Conservation (phyloP, 2,329 filamentous ascomycete genomes). For the Monosporascus ibericus region DNA sequence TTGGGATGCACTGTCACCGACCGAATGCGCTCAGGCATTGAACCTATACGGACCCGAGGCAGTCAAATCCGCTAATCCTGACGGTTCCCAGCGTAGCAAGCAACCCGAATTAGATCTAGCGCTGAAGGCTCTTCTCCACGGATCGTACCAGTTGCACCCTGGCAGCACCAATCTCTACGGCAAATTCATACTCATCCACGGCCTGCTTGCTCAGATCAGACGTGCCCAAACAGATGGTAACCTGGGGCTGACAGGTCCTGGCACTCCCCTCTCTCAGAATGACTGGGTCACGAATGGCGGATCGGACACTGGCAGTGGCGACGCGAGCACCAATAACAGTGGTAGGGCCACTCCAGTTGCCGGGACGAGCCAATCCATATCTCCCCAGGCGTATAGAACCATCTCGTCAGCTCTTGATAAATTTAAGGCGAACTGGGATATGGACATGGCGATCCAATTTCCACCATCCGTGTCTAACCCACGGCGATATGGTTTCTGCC, state of each 20-base stretch:
- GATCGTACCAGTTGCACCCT: conserved; percentile 52
- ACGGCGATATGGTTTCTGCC: conserved; percentile 61
- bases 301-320: conserved; percentile 33
- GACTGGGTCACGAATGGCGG: conserved; percentile 48
- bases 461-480: conserved; percentile 47
- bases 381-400: conserved; percentile 40
- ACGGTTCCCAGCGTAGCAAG: conserved; percentile 56
- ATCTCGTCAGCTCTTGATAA: conserved; percentile 57
- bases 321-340: conserved; percentile 39
- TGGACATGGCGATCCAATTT: conserved; percentile 63
- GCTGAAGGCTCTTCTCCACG: conserved; percentile 54
- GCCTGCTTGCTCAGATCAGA: conserved; percentile 56
- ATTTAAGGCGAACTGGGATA: conserved; percentile 68
- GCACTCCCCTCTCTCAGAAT: conserved; percentile 51
- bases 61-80: conserved; percentile 50
- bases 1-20: conserved; percentile 58
- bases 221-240: conserved; percentile 36
- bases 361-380: conserved; percentile 27
- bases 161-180: conserved; percentile 65
- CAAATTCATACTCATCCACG: conserved; percentile 69
- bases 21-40: conserved; percentile 59
- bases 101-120: conserved; percentile 60
- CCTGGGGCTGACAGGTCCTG: conserved; percentile 33
- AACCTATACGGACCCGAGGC: conserved; percentile 54
- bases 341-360: conserved; percentile 41